Evolutionary conservation across 371 early-diverging fungal genomes (phyloP).

Genomic region (Umbelopsis sp.): DNA sequence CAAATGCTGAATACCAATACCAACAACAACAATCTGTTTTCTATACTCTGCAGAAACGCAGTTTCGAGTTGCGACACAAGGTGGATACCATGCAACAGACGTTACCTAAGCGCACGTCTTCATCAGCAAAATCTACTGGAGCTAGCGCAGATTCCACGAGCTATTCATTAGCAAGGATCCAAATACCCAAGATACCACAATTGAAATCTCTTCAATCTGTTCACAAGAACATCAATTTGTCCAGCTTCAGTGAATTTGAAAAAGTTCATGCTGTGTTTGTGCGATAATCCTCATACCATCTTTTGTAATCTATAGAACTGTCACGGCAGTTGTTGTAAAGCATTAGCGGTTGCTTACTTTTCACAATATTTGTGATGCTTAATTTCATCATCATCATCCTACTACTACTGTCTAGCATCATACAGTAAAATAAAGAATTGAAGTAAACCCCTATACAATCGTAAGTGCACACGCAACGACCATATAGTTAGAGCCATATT

Average conservation of each 20-base stretch:
- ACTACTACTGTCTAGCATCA: neutral
- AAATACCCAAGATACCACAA: constrained; percentile 18
- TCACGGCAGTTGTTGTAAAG: neutral
- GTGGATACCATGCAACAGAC: constrained; percentile 33
- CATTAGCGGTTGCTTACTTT: neutral
- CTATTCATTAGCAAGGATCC: constrained; percentile 7
- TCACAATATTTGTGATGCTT: neutral
- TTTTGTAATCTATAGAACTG: constrained; percentile 11
- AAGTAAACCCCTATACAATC: too few relatives aligned
- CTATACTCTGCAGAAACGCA: constrained; percentile 65
- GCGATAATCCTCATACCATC: constrained; percentile 2
- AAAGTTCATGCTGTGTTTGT: constrained; percentile 17
- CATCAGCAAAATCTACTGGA: neutral
- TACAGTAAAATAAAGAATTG: too few relatives aligned
- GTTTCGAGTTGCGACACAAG: constrained; percentile 57
- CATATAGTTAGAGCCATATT: too few relatives aligned
- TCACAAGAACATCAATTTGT: constrained; percentile 12
- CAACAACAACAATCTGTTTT: constrained; percentile 74
- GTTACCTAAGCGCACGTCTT: neutral
- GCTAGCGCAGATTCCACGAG: constrained; percentile 5
- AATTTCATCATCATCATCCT: neutral
- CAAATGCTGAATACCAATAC: constrained; percentile 70
- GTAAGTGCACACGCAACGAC: too few relatives aligned
- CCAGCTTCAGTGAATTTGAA: constrained; percentile 14
- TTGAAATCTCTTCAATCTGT: constrained; percentile 4